phyloP scores from a whole-genome alignment of 306 rosid species.

The Pueraria montana region DNA sequence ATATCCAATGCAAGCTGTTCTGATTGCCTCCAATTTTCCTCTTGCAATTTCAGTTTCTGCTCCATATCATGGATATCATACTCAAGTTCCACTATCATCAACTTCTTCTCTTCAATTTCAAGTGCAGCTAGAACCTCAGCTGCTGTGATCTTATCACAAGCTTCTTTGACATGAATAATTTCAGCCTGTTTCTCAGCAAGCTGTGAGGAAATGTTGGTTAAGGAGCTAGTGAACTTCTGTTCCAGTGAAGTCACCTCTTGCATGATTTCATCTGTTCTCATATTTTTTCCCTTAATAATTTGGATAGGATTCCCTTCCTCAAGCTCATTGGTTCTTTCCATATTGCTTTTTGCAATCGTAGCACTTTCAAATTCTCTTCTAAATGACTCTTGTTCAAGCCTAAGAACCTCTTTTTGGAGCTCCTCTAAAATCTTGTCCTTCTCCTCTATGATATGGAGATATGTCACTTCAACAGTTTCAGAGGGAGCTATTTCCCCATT shows the following conservation, averaged over 20 bases:
- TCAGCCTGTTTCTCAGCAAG: conserved; percentile 69
- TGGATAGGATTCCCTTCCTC: conserved; percentile 52
- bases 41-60: conserved; percentile 63
- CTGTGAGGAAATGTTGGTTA: conserved; percentile 62
- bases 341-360: conserved; percentile 52
- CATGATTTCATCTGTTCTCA: conserved; percentile 56
- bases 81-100: conserved; percentile 72
- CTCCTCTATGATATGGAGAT: conserved; percentile 51
- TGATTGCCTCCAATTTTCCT: conserved; percentile 54
- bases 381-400: conserved; percentile 63
- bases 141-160: conserved; percentile 67
- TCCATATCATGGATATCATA: conserved; percentile 61
- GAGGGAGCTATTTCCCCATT: conserved; percentile 32
- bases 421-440: conserved; percentile 66
- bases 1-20: conserved; percentile 65
- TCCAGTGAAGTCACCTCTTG: conserved; percentile 61
- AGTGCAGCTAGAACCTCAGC: conserved; percentile 66
- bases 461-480: conserved; percentile 24
- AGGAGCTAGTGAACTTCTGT: conserved; percentile 59
- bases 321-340: conserved; percentile 52
- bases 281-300: neutral
- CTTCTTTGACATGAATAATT: conserved; percentile 63
- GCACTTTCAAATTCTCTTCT: conserved; percentile 65
- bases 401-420: conserved; percentile 59
- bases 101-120: conserved; percentile 77